Conservation (phyloP, 75 land plant species). For the Azolla pinnata region DNA sequence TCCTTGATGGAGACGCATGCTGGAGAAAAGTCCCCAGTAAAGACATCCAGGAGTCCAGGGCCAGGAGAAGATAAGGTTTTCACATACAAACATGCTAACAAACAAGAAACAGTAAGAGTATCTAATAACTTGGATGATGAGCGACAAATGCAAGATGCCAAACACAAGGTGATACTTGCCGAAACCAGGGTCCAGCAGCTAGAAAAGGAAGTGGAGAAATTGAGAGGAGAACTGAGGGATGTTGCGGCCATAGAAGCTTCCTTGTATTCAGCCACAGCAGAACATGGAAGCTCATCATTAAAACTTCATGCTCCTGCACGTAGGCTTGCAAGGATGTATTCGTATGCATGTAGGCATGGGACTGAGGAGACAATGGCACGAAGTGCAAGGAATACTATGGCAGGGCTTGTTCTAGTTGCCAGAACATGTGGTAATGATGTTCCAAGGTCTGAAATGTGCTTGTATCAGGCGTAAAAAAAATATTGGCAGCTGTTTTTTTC, state of each 20-base stretch:
- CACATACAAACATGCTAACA: conserved; percentile 27
- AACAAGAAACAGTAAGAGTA: too few species aligned
- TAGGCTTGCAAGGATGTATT: conserved; percentile 78
- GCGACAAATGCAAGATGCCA: conserved; percentile 18
- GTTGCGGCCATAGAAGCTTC: conserved; percentile 85
- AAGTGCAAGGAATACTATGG: conserved; percentile 53
- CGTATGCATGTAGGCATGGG: conserved; percentile 81
- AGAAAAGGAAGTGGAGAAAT: conserved; percentile 46
- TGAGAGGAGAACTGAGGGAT: conserved; percentile 74
- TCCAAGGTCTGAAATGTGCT: conserved; percentile 42
- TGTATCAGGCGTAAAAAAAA: background rate
- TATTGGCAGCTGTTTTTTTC: background rate
- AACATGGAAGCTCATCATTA: conserved; percentile 80
- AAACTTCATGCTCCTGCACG: conserved; percentile 94
- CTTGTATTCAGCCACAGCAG: conserved; percentile 68
- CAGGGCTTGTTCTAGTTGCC: conserved; percentile 66
- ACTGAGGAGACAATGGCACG: conserved; percentile 56
- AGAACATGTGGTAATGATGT: conserved; percentile 88
- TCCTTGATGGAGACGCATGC: too few species aligned
- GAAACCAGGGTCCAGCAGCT: conserved; percentile 45
- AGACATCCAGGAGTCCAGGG: background rate
- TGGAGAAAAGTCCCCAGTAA: too few species aligned
- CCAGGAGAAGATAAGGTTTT: conserved; percentile 16
- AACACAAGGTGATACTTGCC: conserved; percentile 21
- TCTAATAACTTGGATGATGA: too few species aligned